These are phyloP conservation scores for Clavariopsis aquatica DNA, from an alignment of 495 filamentous ascomycete species.

Conservation along the genomic window DNA sequence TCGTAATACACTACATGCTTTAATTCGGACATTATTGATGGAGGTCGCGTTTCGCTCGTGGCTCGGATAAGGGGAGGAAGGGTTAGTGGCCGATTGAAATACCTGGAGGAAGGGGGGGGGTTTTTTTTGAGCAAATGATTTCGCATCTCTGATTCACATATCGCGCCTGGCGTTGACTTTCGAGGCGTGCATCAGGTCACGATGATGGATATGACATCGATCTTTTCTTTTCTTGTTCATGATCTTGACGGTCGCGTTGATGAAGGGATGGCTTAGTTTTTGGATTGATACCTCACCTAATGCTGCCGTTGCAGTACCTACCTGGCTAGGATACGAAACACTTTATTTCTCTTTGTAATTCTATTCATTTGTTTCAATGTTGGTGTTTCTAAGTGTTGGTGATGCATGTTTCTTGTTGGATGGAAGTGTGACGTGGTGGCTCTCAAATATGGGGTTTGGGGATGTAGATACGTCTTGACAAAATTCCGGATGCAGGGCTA, in stretches of 20 bases:
- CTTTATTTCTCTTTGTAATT: not conserved
- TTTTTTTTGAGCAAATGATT: not conserved
- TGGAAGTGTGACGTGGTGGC: no score
- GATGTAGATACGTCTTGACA: no score
- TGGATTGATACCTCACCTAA: not conserved
- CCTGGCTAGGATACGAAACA: not conserved
- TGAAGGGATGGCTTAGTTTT: not conserved
- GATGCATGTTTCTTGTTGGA: no score
- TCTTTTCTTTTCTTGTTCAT: constrained; percentile 3
- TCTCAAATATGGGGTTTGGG: no score
- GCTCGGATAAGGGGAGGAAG: not conserved
- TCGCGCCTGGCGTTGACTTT: not conserved
- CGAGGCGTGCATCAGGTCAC: not conserved
- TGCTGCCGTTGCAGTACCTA: not conserved
- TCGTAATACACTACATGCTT: constrained; percentile 9
- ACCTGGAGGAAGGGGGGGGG: not conserved
- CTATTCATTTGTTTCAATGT: not conserved
- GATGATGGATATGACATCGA: not conserved
- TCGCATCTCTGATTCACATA: not conserved
- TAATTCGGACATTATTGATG: constrained; percentile 18
- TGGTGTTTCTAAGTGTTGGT: no score
- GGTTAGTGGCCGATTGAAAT: not conserved
- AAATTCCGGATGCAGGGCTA: no score
- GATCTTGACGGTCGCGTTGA: constrained; percentile 10
- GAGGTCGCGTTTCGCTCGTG: not conserved